phyloP scores from a whole-genome alignment of 192 early-diverging fungal genomes.

The Linderina pennispora region DNA sequence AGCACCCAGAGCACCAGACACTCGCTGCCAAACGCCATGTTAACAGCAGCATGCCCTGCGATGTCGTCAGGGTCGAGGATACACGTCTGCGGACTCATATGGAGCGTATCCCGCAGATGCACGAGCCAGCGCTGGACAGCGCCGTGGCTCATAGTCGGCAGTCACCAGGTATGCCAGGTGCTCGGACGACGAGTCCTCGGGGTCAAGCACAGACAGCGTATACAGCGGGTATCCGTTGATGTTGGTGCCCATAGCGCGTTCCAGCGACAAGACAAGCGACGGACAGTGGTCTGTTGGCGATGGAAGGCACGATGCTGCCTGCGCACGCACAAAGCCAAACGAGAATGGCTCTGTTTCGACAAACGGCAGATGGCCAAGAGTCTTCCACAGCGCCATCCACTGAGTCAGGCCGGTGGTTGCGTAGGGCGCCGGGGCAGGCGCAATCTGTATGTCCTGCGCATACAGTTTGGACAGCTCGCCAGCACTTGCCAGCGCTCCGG shows the following conservation, averaged over 20 bases:
- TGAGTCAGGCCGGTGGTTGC: neutral
- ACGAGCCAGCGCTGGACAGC: neutral
- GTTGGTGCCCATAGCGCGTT: neutral
- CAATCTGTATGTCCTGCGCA: too few species aligned
- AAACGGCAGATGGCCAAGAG: neutral
- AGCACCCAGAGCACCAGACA: neutral
- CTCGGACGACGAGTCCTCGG: neutral
- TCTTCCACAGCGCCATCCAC: neutral
- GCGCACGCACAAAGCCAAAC: neutral
- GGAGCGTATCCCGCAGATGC: neutral
- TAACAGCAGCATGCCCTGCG: neutral
- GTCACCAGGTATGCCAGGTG: neutral
- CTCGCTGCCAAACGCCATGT: neutral
- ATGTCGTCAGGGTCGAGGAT: neutral
- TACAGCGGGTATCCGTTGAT: neutral
- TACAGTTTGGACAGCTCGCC: too few species aligned
- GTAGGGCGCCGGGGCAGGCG: too few species aligned
- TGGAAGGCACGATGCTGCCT: neutral
- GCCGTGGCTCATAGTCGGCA: neutral
- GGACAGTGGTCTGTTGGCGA: neutral
- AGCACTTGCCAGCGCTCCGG: too few species aligned
- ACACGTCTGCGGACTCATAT: neutral
- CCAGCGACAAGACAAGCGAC: neutral
- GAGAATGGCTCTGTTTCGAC: neutral
- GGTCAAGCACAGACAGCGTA: neutral